Percentiles rank a stretch among this genome's conserved stretches.
phyloP scores from a whole-genome alignment of 2,329 filamentous ascomycete genomes.

The Ambrosiella beaveri region DNA sequence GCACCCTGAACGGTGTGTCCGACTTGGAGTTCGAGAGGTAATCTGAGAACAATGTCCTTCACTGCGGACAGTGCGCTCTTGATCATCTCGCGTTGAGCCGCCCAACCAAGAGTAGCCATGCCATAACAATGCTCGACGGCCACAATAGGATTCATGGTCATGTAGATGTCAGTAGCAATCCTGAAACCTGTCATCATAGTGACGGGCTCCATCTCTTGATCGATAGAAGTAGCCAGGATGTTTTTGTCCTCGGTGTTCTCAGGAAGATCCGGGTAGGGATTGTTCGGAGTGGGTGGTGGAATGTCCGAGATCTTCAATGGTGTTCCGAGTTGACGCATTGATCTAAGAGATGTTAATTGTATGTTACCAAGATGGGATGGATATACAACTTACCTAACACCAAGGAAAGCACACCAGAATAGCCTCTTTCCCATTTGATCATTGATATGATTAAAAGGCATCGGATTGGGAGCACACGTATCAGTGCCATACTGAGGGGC shows the following conservation, averaged over 20 bases:
- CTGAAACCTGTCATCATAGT: conserved; percentile 69
- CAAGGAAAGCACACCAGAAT: conserved; percentile 70
- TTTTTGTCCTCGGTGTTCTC: conserved; percentile 71
- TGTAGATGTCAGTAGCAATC: conserved; percentile 58
- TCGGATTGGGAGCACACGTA: conserved; percentile 26
- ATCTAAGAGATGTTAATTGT: conserved; percentile 27
- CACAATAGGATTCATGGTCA: conserved; percentile 60
- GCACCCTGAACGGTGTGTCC: conserved; percentile 21
- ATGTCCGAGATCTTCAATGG: conserved; percentile 56
- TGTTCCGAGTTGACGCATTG: conserved; percentile 60
- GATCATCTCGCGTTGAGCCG: conserved; percentile 57
- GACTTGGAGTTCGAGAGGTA: conserved; percentile 53
- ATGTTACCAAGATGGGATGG: conserved; percentile 13
- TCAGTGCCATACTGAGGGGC: conserved; percentile 16
- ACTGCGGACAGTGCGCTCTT: conserved; percentile 53
- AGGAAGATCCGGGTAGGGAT: conserved; percentile 64
- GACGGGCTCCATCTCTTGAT: conserved; percentile 49
- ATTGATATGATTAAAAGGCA: conserved; percentile 49
- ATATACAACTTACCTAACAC: conserved; percentile 36
- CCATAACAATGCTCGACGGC: conserved; percentile 74
- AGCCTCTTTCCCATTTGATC: conserved; percentile 60
- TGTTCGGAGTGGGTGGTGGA: conserved; percentile 55
- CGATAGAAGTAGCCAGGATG: conserved; percentile 52
- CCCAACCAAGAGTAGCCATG: conserved; percentile 59
- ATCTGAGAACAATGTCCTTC: conserved; percentile 47